Evolutionary conservation across 176 grass and related monocot genomes (phyloP), one percentile per base, ranked within the genome.

Genomic region (Otatea glauca): DNA sequence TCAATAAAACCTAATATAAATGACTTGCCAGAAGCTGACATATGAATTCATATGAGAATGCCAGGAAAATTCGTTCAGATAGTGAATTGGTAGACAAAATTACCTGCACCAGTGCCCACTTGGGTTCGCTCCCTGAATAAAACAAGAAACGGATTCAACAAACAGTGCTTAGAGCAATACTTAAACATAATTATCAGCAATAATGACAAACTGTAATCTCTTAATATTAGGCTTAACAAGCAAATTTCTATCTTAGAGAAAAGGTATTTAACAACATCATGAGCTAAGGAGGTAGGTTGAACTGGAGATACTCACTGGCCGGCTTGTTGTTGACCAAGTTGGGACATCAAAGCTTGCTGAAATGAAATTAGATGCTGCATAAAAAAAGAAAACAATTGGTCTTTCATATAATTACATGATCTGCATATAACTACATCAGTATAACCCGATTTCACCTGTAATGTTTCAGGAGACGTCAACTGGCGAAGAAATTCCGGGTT

Each of bases 401-500:
- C 2, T 25, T 34, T 23, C 32, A 75, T 74, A 69, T n/a, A 75
- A 62, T 21, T 34, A 50, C 32, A 43, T 83, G 11, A 68, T 49
- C 21, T 68, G 44, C 60, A 83, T 42, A 55, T 21, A 66, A 41
- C 65, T 89, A 79, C 53, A 83, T 27, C 4, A 48, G 53, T 59
- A 72, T 60, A 84, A 54, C 55, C 64, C 68, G 25, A 65, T 80
- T 34, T 32, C 80, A 87, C 92, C 92, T 94, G 92, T 90, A 94
- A 88, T 47, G 87, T 90, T 67, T 94, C 90, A 74, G 92, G 89
- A 80, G 92, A 94, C 23, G 81, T 94, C 80, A 94, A 76, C 74
- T 90, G 92, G 78, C 90, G 92, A 82, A 94, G 82, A 84, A 94
- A 92, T 64, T 94, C 90, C 37, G 92, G 87, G 70, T 92, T 94